These are phyloP conservation scores for Calocera viscosa DNA, from an alignment of 768 basidiomycete genomes.

Conservation along the genomic window DNA sequence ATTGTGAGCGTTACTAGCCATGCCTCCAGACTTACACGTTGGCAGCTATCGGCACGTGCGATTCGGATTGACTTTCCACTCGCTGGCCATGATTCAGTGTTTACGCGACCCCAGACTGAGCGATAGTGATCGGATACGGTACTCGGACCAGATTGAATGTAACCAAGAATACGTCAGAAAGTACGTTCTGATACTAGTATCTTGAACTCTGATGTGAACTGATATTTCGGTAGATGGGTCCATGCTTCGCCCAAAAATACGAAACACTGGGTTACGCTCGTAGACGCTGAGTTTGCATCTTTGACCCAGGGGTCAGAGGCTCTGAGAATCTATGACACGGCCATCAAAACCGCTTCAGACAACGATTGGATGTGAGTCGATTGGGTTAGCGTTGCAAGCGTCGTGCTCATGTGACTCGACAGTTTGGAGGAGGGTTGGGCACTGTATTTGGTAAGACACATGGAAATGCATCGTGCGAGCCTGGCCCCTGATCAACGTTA, in stretches of 20 bases:
- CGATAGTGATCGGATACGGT: conserved; percentile 28
- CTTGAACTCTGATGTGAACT: background rate
- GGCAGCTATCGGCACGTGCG: conserved; percentile 55
- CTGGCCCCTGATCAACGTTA: background rate
- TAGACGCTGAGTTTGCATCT: conserved; percentile 60
- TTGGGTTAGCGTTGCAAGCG: background rate
- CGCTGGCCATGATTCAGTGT: conserved; percentile 50
- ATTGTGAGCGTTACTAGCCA: background rate
- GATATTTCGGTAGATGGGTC: conserved; percentile 40
- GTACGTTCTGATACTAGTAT: conserved; percentile 26
- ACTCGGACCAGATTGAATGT: conserved; percentile 43
- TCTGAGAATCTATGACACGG: conserved; percentile 54
- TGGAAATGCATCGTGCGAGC: conserved; percentile 24
- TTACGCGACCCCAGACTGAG: conserved; percentile 36
- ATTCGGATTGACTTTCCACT: conserved; percentile 58
- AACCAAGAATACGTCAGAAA: conserved; percentile 53
- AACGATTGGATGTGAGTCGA: background rate
- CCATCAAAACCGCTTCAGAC: conserved; percentile 40
- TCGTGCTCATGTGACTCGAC: conserved; percentile 48
- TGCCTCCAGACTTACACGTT: background rate
- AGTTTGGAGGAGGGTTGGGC: conserved; percentile 56
- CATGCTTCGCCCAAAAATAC: conserved; percentile 58
- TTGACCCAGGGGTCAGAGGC: conserved; percentile 44
- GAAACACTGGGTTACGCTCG: conserved; percentile 54
- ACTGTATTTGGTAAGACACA: conserved; percentile 45